phyloP scores from a whole-genome alignment of 305 asterid species.

The Fraxinus albicans region DNA sequence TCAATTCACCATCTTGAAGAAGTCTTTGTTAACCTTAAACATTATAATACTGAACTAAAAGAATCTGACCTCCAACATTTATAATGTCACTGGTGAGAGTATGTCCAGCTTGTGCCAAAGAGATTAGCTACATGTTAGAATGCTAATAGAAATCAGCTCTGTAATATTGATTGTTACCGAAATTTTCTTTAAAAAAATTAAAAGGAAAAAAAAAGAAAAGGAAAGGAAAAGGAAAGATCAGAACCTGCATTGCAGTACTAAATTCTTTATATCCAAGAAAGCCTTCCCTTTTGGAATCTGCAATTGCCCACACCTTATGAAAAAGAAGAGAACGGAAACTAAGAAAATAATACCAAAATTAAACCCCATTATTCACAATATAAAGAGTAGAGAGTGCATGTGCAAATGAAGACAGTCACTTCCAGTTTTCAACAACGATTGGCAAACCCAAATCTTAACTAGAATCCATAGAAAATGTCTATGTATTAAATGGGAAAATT shows the following conservation, averaged over 20 bases:
- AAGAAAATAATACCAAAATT: neutral
- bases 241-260: constrained; percentile 71
- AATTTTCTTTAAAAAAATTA: neutral
- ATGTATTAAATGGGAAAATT: neutral
- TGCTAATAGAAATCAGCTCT: constrained; percentile 25
- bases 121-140: constrained; percentile 46
- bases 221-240: neutral
- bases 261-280: constrained; percentile 72
- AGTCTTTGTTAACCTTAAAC: neutral
- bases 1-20: neutral
- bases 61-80: constrained; percentile 43
- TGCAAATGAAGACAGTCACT: neutral
- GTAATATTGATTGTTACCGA: neutral
- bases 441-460: neutral
- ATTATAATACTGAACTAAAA: neutral
- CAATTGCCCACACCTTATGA: constrained; percentile 73
- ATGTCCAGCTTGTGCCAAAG: constrained; percentile 73
- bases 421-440: neutral
- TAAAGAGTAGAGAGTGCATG: neutral
- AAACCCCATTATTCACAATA: neutral
- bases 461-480: neutral
- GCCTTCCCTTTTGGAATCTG: constrained; percentile 76
- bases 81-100: constrained; percentile 42
- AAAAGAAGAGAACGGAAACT: constrained; percentile 4
- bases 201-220: neutral